Conservation (phyloP, 805 yeast genomes). For the Yarrowia sp. region DNA sequence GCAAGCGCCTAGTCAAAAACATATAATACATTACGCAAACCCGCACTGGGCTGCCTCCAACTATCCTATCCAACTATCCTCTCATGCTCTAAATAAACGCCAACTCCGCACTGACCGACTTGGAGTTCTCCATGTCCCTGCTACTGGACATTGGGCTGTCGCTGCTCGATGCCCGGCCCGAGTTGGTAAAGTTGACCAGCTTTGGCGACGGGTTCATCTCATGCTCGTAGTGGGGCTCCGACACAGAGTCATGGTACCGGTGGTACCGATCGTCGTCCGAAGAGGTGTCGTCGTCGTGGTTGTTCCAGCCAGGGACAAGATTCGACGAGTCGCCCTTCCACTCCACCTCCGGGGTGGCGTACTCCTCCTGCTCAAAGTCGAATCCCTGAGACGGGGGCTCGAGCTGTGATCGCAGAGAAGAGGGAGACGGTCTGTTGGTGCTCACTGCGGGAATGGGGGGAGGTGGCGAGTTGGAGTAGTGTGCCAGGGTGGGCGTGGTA, state of each 20-base stretch:
- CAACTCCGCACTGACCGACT: constrained; percentile 21
- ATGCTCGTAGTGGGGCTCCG: constrained; percentile 20
- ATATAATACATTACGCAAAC: constrained; percentile 24
- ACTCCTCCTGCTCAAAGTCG: constrained; percentile 12
- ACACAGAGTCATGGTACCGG: constrained; percentile 23
- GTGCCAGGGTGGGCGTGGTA: not conserved
- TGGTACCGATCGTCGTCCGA: constrained; percentile 25
- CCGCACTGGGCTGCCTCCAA: constrained; percentile 21
- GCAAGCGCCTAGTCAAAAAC: no score
- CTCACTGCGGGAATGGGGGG: constrained; percentile 21
- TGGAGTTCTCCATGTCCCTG: constrained; percentile 23
- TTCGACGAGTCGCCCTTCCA: constrained; percentile 18
- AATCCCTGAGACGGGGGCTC: constrained; percentile 19
- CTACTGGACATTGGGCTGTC: constrained; percentile 5
- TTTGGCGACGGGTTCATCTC: constrained; percentile 20
- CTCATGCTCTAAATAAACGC: not conserved
- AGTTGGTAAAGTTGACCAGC: constrained; percentile 24
- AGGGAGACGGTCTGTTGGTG: constrained; percentile 15
- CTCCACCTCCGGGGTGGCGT: constrained; percentile 19
- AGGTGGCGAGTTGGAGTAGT: constrained; percentile 11
- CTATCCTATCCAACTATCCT: not conserved
- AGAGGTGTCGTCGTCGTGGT: constrained; percentile 21
- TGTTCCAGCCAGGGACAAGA: constrained; percentile 17
- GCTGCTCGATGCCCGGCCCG: constrained; percentile 14
- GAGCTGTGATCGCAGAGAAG: constrained; percentile 1